Percentiles rank a stretch among this genome's conserved stretches.
Evolutionary conservation across 2,329 filamentous ascomycete genomes (phyloP).

Genomic region (Diplodia intermedia): DNA sequence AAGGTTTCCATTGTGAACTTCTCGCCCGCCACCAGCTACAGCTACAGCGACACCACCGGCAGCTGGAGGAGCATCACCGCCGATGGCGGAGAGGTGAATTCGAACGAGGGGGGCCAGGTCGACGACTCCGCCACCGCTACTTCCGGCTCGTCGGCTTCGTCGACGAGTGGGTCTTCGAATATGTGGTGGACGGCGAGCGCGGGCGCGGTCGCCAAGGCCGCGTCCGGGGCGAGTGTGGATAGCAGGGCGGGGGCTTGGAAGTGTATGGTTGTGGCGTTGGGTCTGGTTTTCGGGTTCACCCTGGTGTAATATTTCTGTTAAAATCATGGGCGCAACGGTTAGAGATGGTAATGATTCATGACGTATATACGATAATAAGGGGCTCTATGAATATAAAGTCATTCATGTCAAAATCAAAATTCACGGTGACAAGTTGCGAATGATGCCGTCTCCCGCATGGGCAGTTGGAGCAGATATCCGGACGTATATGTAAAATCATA

Average conservation of each 20-base stretch:
- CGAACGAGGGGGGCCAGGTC: conserved; percentile 27
- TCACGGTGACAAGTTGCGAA: no score
- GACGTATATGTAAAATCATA: no score
- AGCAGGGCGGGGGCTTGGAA: background rate
- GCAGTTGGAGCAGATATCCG: no score
- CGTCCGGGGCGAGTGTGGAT: background rate
- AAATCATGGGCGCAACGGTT: no score
- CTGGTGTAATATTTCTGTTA: background rate
- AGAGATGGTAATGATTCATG: no score
- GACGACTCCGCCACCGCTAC: conserved; percentile 4
- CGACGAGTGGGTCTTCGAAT: conserved; percentile 3
- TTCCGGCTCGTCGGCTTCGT: conserved; percentile 3
- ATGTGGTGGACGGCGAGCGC: conserved; percentile 33
- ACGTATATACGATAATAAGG: no score
- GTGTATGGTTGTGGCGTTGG: background rate
- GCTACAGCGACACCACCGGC: conserved; percentile 52
- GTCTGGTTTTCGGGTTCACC: background rate
- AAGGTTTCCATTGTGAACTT: conserved; percentile 53
- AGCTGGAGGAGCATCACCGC: conserved; percentile 52
- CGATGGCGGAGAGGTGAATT: conserved; percentile 34
- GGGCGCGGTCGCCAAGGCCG: background rate
- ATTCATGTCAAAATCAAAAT: no score
- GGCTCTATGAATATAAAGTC: no score
- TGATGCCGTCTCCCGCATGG: no score
- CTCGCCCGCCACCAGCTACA: conserved; percentile 54